Percentiles rank a stretch among this genome's conserved stretches.
Conservation (phyloP, 257 asterid genomes). For the Cynanchum wilfordii region DNA sequence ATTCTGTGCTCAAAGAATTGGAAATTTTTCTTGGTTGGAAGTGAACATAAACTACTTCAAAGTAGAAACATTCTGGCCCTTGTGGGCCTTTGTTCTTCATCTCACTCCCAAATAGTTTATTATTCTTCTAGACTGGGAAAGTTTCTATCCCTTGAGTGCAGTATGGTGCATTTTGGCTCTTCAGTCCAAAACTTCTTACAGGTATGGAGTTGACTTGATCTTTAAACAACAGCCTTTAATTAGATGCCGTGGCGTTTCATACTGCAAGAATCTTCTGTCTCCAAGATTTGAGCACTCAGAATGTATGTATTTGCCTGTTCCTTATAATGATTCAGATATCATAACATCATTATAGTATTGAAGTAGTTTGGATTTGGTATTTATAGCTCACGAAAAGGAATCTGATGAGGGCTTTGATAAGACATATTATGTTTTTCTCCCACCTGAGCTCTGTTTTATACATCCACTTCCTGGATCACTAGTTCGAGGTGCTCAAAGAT, state of each 20-base stretch:
- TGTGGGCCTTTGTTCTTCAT: neutral
- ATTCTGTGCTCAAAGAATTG: conserved; percentile 22
- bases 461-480: conserved; percentile 93
- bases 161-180: conserved; percentile 33
- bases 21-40: conserved; percentile 21
- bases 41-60: conserved; percentile 16
- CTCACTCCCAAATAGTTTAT: conserved; percentile 13
- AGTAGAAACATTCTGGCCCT: conserved; percentile 7
- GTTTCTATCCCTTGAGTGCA: conserved; percentile 27
- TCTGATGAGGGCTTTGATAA: conserved; percentile 72
- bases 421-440: conserved; percentile 93
- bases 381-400: conserved; percentile 54
- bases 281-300: conserved; percentile 94
- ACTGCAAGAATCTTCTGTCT: conserved; percentile 93
- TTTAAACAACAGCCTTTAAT: conserved; percentile 78
- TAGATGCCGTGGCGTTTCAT: conserved; percentile 97
- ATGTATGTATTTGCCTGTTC: conserved; percentile 36
- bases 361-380: conserved; percentile 21
- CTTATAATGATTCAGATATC: conserved; percentile 18
- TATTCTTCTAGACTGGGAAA: conserved; percentile 20
- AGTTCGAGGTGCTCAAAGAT: conserved; percentile 93
- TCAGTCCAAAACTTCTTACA: conserved; percentile 31
- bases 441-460: conserved; percentile 92
- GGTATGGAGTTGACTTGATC: conserved; percentile 87
- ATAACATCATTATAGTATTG: conserved; percentile 13